Conservation (phyloP, 2,329 filamentous ascomycete genomes). For the Emmonsia crescens region DNA sequence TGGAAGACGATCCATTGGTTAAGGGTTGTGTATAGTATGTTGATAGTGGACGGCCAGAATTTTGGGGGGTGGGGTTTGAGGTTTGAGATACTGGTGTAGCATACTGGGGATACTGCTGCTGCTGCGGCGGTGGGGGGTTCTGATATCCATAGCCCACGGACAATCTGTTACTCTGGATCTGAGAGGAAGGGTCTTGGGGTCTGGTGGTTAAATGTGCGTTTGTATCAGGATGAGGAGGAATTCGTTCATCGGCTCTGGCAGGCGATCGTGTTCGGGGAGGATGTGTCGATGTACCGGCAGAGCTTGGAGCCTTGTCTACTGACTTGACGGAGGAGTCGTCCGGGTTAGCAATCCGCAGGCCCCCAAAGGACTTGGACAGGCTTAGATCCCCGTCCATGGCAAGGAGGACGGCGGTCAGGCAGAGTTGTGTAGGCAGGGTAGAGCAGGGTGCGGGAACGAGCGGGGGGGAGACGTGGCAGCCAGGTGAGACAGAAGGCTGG, state of each 20-base stretch:
- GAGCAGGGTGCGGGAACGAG: not conserved
- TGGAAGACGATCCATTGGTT: conserved; percentile 30
- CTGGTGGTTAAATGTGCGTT: conserved; percentile 15
- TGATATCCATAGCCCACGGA: conserved; percentile 28
- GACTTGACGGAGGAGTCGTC: conserved; percentile 53
- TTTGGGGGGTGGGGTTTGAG: conserved; percentile 27
- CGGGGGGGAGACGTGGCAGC: not conserved
- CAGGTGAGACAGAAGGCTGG: not conserved
- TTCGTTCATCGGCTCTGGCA: not conserved
- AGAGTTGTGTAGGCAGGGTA: not conserved
- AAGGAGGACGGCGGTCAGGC: conserved; percentile 18
- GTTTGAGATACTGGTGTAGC: conserved; percentile 25
- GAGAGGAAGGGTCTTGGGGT: conserved; percentile 15
- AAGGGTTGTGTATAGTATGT: conserved; percentile 36
- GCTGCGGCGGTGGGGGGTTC: conserved; percentile 23
- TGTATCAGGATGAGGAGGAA: not conserved
- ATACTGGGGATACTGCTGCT: conserved; percentile 32
- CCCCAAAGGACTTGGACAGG: conserved; percentile 83
- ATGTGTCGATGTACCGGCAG: not conserved
- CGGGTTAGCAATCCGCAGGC: conserved; percentile 92
- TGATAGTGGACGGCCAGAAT: conserved; percentile 36
- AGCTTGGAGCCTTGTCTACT: conserved; percentile 20
- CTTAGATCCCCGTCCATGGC: conserved; percentile 86
- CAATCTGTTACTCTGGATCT: conserved; percentile 29
- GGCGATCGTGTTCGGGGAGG: conserved; percentile 6